A percentile compares a stretch with the other conserved stretches of the same genome.
Conservation (phyloP, 2,329 filamentous ascomycete genomes). For the Pezicula carpinea region DNA sequence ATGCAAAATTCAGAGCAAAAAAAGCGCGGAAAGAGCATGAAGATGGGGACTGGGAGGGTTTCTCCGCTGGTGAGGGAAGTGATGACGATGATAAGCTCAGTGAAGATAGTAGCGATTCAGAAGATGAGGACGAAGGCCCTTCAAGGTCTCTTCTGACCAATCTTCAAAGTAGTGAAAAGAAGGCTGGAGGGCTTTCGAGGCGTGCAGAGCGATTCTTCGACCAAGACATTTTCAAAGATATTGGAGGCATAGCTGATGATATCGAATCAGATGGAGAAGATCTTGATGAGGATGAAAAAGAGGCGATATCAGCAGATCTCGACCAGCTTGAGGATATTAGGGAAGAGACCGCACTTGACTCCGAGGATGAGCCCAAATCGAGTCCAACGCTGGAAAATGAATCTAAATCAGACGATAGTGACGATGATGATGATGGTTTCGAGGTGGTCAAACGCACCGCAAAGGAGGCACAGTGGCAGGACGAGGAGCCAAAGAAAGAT, state of each 20-base stretch:
- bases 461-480: constrained; percentile 60
- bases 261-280: constrained; percentile 34
- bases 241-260: constrained; percentile 61
- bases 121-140: constrained; percentile 44
- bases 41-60: constrained; percentile 88
- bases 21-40: constrained; percentile 75
- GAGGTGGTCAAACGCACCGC: constrained; percentile 54
- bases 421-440: constrained; percentile 46
- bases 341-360: constrained; percentile 28
- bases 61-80: constrained; percentile 63
- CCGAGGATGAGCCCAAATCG: constrained; percentile 22
- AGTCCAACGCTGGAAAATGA: constrained; percentile 19
- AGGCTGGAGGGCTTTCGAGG: constrained; percentile 65
- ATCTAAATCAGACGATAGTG: constrained; percentile 9
- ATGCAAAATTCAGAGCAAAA: constrained; percentile 89
- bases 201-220: constrained; percentile 86
- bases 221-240: constrained; percentile 87
- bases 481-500: constrained; percentile 57
- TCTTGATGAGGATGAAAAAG: constrained; percentile 34
- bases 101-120: constrained; percentile 59
- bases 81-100: constrained; percentile 53
- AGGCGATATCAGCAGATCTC: constrained; percentile 35
- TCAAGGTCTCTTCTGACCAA: constrained; percentile 55
- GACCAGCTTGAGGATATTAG: constrained; percentile 26
- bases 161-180: constrained; percentile 48